Conservation (phyloP, 129 eudicot species). For the Artemisia argyi region DNA sequence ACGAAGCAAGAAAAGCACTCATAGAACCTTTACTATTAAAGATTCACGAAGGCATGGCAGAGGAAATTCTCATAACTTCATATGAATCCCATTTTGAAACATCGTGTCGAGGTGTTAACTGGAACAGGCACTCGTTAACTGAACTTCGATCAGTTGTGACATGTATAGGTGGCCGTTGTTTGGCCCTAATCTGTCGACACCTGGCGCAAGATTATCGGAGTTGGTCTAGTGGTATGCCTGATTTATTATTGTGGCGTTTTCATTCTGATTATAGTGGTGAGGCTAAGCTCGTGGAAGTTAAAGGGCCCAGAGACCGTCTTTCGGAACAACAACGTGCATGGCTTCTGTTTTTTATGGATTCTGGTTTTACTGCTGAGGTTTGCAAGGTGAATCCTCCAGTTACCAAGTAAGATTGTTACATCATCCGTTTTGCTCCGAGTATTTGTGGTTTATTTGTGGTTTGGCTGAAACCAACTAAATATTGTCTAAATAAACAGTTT, state of each 20-base stretch:
- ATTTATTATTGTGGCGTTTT: slow-evolving; percentile 83
- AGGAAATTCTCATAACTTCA: slow-evolving; percentile 72
- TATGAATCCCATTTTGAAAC: slow-evolving; percentile 75
- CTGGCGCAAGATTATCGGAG: slow-evolving; percentile 89
- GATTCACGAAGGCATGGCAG: slow-evolving; percentile 77
- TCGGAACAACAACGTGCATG: slow-evolving; percentile 97
- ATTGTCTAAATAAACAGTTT: background rate
- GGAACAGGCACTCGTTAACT: slow-evolving; percentile 67
- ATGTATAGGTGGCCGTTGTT: slow-evolving; percentile 75
- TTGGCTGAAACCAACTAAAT: background rate
- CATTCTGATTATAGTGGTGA: slow-evolving; percentile 73
- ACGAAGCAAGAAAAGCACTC: slow-evolving; percentile 54
- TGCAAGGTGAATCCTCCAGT: slow-evolving; percentile 78
- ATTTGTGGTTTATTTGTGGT: too few species aligned
- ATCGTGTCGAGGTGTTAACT: slow-evolving; percentile 75
- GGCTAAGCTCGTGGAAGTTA: slow-evolving; percentile 97
- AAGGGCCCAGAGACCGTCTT: slow-evolving; percentile 90
- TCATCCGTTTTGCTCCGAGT: background rate
- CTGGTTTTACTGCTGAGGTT: slow-evolving; percentile 78
- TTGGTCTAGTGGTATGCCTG: slow-evolving; percentile 99
- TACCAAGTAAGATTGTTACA: slow-evolving; percentile 22
- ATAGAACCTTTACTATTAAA: slow-evolving; percentile 56
- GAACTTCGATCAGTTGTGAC: slow-evolving; percentile 82
- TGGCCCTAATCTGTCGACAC: slow-evolving; percentile 73
- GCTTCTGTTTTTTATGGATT: slow-evolving; percentile 82